These are phyloP conservation scores for Candida sojae DNA, from an alignment of 1,139 yeast genomes.

Conservation along the genomic window DNA sequence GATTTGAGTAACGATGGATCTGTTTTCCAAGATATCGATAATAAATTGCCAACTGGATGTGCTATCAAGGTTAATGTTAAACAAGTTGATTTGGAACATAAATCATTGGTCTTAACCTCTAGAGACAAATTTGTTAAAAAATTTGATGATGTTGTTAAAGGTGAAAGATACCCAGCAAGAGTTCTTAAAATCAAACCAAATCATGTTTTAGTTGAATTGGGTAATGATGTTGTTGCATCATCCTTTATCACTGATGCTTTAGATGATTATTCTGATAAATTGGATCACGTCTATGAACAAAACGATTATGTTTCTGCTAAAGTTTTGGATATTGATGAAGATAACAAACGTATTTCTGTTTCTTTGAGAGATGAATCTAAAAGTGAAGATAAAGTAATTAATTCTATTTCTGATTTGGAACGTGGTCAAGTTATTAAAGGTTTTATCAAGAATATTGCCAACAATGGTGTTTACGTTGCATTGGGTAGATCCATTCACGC, in stretches of 20 bases:
- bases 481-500: constrained; percentile 75
- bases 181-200: constrained; percentile 62
- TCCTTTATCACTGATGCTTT: constrained; percentile 79
- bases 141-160: constrained; percentile 57
- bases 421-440: constrained; percentile 79
- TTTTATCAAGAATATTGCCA: constrained; percentile 71
- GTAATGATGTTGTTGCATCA: constrained; percentile 61
- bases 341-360: constrained; percentile 60
- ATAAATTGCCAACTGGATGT: constrained; percentile 66
- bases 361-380: constrained; percentile 56
- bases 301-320: constrained; percentile 66
- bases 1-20: constrained; percentile 63
- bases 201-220: constrained; percentile 68
- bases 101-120: constrained; percentile 51
- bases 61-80: constrained; percentile 64
- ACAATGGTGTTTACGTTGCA: constrained; percentile 78
- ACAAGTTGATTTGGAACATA: constrained; percentile 54
- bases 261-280: constrained; percentile 61
- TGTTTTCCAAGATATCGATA: constrained; percentile 51
- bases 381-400: constrained; percentile 56
- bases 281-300: constrained; percentile 52
- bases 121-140: constrained; percentile 44
- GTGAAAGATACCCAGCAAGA: constrained; percentile 63
- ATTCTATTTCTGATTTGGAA: constrained; percentile 54
- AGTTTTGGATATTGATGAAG: constrained; percentile 57